phyloP scores from a whole-genome alignment of 805 yeast species.

The Pichia insulana region DNA sequence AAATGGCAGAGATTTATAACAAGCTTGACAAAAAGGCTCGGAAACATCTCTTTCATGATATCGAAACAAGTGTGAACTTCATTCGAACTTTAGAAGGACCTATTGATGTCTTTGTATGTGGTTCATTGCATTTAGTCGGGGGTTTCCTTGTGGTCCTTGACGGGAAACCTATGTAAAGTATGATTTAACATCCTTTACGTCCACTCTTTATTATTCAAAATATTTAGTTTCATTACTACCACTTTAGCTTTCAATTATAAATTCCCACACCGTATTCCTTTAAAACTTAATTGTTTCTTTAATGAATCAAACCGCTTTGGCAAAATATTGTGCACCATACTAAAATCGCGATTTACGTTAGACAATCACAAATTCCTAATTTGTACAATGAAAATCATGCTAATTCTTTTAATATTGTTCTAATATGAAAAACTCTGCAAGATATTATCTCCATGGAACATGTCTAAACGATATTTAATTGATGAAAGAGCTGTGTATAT shows the following conservation, averaged over 20 bases:
- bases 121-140: constrained; percentile 90
- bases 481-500: constrained; percentile 25
- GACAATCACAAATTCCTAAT: no score
- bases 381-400: no score
- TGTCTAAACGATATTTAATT: constrained; percentile 5
- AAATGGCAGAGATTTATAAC: constrained; percentile 63
- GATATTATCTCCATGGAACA: no score
- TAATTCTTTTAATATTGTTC: no score
- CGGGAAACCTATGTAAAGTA: constrained; percentile 13
- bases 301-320: no score
- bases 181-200: neutral
- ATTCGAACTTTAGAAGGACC: constrained; percentile 40
- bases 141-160: constrained; percentile 85
- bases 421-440: no score
- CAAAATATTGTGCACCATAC: no score
- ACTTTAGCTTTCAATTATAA: neutral
- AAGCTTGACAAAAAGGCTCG: constrained; percentile 35
- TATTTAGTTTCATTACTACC: neutral
- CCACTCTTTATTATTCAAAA: constrained; percentile 3
- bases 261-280: neutral
- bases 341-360: no score
- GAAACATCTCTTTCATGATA: constrained; percentile 53
- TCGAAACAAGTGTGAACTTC: constrained; percentile 61
- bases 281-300: no score
- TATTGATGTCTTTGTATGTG: constrained; percentile 81